Conservation (phyloP, 129 eudicot species). For the Heracleum sosnowskyi region DNA sequence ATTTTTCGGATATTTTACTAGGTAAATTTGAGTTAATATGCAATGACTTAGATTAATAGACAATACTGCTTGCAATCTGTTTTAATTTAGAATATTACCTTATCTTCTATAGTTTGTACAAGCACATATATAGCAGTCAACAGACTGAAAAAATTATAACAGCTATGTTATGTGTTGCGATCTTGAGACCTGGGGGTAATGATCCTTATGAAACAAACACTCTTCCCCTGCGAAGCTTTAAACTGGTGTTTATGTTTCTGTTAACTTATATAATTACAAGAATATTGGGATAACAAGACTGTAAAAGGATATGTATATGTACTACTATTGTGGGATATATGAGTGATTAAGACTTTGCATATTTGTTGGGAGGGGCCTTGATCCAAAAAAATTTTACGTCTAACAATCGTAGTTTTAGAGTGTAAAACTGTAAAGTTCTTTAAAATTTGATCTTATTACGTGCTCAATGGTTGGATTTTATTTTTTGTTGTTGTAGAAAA, state of each 20-base stretch:
- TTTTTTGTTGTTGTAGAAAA: neutral
- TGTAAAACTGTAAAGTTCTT: neutral
- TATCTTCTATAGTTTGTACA: neutral
- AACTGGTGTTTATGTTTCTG: too few species aligned
- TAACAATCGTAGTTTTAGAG: neutral
- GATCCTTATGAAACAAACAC: neutral
- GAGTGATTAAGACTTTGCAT: neutral
- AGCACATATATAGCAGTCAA: neutral
- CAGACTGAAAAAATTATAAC: neutral
- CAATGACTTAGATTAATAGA: neutral
- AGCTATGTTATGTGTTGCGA: neutral
- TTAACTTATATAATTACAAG: neutral
- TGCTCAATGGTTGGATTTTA: neutral
- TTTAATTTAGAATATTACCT: neutral
- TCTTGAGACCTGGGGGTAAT: neutral
- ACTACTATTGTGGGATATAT: neutral
- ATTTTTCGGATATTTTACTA: neutral
- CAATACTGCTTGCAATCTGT: neutral
- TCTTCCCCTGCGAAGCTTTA: neutral
- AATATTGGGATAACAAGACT: neutral
- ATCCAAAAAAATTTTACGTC: neutral
- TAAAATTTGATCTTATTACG: neutral
- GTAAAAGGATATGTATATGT: neutral
- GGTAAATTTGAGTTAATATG: neutral
- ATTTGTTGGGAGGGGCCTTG: neutral